Evolutionary conservation across 2,329 filamentous ascomycete genomes (phyloP), one percentile per base, ranked within the genome.

Genomic region (Fusarium liriodendri): DNA sequence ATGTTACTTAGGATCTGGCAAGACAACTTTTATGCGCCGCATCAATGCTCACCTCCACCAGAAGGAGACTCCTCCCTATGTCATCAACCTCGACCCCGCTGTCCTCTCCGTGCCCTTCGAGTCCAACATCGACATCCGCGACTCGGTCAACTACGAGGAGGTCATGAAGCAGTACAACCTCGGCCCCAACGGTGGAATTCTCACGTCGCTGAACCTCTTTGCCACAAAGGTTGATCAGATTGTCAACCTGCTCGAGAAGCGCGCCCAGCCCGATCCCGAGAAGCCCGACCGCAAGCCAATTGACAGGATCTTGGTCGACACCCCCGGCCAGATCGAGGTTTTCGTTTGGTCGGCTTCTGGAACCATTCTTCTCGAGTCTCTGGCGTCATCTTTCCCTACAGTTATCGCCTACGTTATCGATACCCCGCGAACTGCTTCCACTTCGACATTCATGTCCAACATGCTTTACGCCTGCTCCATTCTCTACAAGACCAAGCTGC

Each of bases 151-250:
- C 89, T 99, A 99, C 87, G 97, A 98, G 83, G 96, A 99, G 84
- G 97, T 99, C 74, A 99, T 99, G 97, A 97, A 96, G 85, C 95
- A 98, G 85, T 98, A 98, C 84, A 98, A 98, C 80, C 90, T 99
- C 0, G 97, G 97, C 0, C 97, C 97, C 10, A 99, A 99, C 85
- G 97, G 97, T 62, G 97, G 95, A 55, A 99, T 99, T 79, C 86
- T 99, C 76, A 99, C 97, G 2, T 97, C 94, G 13, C 86, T 99
- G 58, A 99, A 99, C 82, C 90, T 99, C 29, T 99, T 99, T 82
- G 95, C 95, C 47, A 99, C 97, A 66, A 99, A 99, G 83, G 95
- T 99, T 71, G 97, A 99, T 79, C 97, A 99, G 84, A 94, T 99
- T 64, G 90, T 99, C 69, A 88, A 88, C 20, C 88, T 99, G 11